These are phyloP conservation scores for Geranium incanum DNA, from an alignment of 441 rosid species.

Conservation along the genomic window DNA sequence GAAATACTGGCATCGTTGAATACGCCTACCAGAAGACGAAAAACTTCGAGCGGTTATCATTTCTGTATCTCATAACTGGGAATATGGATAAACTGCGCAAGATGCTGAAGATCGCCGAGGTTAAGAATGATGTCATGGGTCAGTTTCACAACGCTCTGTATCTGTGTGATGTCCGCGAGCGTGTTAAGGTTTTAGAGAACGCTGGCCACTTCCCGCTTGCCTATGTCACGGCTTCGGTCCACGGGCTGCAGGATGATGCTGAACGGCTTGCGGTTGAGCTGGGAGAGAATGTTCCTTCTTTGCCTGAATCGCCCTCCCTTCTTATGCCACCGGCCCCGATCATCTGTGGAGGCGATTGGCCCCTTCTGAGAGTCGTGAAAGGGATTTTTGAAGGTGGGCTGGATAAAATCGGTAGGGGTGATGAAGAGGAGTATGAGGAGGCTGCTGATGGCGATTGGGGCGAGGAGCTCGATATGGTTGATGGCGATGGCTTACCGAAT, in stretches of 20 bases:
- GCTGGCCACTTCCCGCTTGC: slow-evolving; percentile 76
- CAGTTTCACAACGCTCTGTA: too few relatives aligned
- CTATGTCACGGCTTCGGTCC: too few relatives aligned
- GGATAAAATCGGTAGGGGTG: slow-evolving; percentile 43
- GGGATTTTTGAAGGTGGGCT: slow-evolving; percentile 79
- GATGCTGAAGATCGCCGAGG: too few relatives aligned
- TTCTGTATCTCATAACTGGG: too few relatives aligned
- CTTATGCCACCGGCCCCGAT: slow-evolving; percentile 62
- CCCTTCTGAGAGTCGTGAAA: slow-evolving; percentile 70
- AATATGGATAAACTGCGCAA: too few relatives aligned
- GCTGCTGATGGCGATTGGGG: slow-evolving; percentile 69
- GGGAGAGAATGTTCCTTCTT: neutral
- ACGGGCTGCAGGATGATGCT: slow-evolving; percentile 23
- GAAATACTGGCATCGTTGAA: too few relatives aligned
- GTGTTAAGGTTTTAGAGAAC: slow-evolving; percentile 69
- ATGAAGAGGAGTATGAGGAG: slow-evolving; percentile 52
- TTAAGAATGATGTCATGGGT: too few relatives aligned
- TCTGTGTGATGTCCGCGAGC: too few relatives aligned
- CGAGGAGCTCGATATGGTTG: slow-evolving; percentile 59
- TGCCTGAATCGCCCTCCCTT: slow-evolving; percentile 38
- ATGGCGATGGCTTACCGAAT: slow-evolving; percentile 47
- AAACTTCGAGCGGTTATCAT: too few relatives aligned
- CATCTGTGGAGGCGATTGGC: slow-evolving; percentile 79
- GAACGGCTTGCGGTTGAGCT: neutral
- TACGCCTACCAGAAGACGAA: too few relatives aligned